Conservation (phyloP, 176 grass and related monocot genomes). For the Oryza nivara region DNA sequence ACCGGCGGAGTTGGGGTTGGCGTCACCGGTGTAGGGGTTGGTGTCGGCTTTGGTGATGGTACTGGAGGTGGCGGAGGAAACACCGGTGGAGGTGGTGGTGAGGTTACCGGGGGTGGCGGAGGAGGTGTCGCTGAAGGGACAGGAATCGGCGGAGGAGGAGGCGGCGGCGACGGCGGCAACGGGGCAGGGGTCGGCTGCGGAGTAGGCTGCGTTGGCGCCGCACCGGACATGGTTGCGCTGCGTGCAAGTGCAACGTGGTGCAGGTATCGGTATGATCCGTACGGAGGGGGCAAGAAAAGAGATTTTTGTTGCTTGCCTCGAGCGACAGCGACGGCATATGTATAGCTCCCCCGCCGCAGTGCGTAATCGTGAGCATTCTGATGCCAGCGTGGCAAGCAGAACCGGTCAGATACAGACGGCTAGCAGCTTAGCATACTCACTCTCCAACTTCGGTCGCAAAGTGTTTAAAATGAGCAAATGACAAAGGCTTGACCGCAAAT, state of each 20-base stretch:
- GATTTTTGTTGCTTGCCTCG: background rate
- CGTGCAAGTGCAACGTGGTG: background rate
- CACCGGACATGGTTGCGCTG: background rate
- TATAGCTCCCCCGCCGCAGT: background rate
- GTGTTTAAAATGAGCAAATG: too few relatives aligned
- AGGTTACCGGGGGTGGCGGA: background rate
- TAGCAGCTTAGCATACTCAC: too few relatives aligned
- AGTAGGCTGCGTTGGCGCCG: background rate
- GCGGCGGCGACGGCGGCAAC: background rate
- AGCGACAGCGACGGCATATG: slow-evolving; percentile 23
- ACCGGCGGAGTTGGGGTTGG: slow-evolving; percentile 28
- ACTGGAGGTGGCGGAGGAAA: slow-evolving; percentile 28
- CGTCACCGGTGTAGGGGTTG: slow-evolving; percentile 13
- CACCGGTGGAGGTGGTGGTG: background rate
- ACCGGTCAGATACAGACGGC: background rate
- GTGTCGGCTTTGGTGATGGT: background rate
- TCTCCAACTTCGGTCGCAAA: too few relatives aligned
- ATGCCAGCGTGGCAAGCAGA: background rate
- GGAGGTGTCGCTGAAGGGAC: background rate
- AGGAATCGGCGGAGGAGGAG: background rate
- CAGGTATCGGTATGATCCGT: too few relatives aligned
- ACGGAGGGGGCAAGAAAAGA: too few relatives aligned
- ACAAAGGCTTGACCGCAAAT: too few relatives aligned
- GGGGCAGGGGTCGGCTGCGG: background rate
- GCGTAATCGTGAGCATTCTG: background rate